Evolutionary conservation across 352 stramenopile species (phyloP).

Genomic region (Blastocystis sp.): DNA sequence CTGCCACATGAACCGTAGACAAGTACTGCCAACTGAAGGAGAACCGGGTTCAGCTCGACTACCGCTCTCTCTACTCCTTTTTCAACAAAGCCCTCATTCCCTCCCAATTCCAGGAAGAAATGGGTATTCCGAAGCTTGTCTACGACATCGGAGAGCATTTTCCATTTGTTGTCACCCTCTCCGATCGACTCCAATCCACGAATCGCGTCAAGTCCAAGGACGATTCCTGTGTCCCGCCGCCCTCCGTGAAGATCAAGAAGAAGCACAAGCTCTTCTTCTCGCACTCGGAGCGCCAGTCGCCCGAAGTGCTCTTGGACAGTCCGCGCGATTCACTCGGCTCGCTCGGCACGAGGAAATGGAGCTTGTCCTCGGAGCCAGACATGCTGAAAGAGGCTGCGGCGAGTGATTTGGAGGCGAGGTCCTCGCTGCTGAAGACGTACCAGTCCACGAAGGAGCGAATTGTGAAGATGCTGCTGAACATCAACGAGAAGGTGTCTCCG

Average conservation of each 20-base stretch:
- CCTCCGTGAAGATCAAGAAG: background rate
- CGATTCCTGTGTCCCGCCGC: background rate
- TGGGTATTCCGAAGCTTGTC: constrained; percentile 56
- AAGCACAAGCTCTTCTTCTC: background rate
- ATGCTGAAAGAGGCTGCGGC: background rate
- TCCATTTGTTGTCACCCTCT: constrained; percentile 36
- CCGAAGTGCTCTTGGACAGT: background rate
- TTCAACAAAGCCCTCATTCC: constrained; percentile 51
- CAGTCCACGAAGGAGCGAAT: constrained; percentile 18
- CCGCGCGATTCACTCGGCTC: background rate
- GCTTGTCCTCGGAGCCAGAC: background rate
- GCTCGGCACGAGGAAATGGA: background rate
- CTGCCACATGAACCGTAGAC: background rate
- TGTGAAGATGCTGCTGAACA: constrained; percentile 59
- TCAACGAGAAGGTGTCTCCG: constrained; percentile 54
- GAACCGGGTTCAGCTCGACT: constrained; percentile 17
- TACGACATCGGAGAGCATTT: constrained; percentile 58
- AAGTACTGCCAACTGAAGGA: constrained; percentile 52
- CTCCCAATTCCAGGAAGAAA: constrained; percentile 46
- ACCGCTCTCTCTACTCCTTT: constrained; percentile 34
- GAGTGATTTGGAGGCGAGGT: background rate
- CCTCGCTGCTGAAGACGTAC: constrained; percentile 6
- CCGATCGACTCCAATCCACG: background rate
- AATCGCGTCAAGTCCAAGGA: background rate
- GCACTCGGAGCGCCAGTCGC: background rate